Evolutionary conservation across 2,329 filamentous ascomycete species (phyloP), one percentile per base, ranked within the genome.

Genomic region (Aureobasidium sp.): DNA sequence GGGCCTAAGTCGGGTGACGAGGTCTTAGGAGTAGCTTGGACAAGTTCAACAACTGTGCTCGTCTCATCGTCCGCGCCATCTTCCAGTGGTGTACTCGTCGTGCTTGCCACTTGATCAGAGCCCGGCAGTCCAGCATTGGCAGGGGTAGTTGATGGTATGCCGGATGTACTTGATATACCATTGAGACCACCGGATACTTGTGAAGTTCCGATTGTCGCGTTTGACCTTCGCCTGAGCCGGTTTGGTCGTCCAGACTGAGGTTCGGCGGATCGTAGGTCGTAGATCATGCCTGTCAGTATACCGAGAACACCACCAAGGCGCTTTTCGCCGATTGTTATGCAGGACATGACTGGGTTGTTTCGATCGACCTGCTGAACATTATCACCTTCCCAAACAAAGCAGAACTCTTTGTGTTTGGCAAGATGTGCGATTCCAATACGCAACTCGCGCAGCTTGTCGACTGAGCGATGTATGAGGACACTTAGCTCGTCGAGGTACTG

Each of bases 401-500:
- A 80, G 76, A 86, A 88, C 63, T 85, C 75, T 36, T 76, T 72
- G 34, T 74, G 73, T 65, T 77, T 73, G 4, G 80, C 79, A 64
- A 82, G 78, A 6, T 76, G 70, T 5, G 89, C 84, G 61, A 94
- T 84, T 6, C 90, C 89, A 5, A 94, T 81, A 47, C 89, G 81
- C 37, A 95, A 78, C 72, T 93, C 90, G 34, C 82, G 81, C 16
- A 94, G 76, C 45, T 80, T 80, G 64, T 81, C 78, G 62, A 84
- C 79, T 13, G 89, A 93, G 29, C 85, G 83, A 63, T 87, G 86
- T 63, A 94, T 85, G 13, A 94, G 79, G 45, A 90, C 79, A 59
- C 87, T 87, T 83, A 94, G 88, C 74, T 94, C 90, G 69, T 93
- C 89, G 41, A 93, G 75, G 71, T 94, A 94, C 32, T 86, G 82